Conservation (phyloP, 2,329 filamentous ascomycete genomes). For the Truncatella angustata region DNA sequence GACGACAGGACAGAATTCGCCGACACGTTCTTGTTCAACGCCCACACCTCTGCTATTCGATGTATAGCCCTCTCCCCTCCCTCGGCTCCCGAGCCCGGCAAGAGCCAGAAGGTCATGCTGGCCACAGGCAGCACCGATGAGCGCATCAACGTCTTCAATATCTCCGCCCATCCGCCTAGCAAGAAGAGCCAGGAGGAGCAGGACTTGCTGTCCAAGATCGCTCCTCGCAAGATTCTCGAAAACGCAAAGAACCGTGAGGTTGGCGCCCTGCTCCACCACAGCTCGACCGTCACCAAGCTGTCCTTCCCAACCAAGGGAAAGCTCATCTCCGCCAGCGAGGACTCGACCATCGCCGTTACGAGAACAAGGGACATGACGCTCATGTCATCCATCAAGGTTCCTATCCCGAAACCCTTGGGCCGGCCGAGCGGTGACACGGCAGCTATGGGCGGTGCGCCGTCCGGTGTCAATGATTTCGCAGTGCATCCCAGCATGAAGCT, state of each 20-base stretch:
- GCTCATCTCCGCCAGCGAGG: slow-evolving; percentile 82
- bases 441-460: slow-evolving; percentile 72
- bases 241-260: slow-evolving; percentile 86
- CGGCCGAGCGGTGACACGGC: slow-evolving; percentile 89
- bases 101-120: slow-evolving; percentile 79
- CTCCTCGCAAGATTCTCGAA: slow-evolving; percentile 73
- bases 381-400: slow-evolving; percentile 84
- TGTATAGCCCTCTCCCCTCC: slow-evolving; percentile 83
- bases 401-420: slow-evolving; percentile 75
- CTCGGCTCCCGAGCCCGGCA: slow-evolving; percentile 58
- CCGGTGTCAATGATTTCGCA: slow-evolving; percentile 92
- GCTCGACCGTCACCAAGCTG: slow-evolving; percentile 75
- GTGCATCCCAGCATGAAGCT: slow-evolving; percentile 96
- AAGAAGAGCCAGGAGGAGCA: slow-evolving; percentile 54
- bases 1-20: slow-evolving; percentile 63
- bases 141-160: slow-evolving; percentile 88
- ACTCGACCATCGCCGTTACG: slow-evolving; percentile 87
- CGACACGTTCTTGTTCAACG: slow-evolving; percentile 94
- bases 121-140: slow-evolving; percentile 93
- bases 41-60: slow-evolving; percentile 85
- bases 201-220: slow-evolving; percentile 64
- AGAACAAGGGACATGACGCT: slow-evolving; percentile 87
- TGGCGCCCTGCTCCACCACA: slow-evolving; percentile 83
- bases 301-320: slow-evolving; percentile 84
- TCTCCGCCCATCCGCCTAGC: slow-evolving; percentile 68